phyloP scores from a whole-genome alignment of 2,329 filamentous ascomycete genomes.

The Xenoacremonium recifei region DNA sequence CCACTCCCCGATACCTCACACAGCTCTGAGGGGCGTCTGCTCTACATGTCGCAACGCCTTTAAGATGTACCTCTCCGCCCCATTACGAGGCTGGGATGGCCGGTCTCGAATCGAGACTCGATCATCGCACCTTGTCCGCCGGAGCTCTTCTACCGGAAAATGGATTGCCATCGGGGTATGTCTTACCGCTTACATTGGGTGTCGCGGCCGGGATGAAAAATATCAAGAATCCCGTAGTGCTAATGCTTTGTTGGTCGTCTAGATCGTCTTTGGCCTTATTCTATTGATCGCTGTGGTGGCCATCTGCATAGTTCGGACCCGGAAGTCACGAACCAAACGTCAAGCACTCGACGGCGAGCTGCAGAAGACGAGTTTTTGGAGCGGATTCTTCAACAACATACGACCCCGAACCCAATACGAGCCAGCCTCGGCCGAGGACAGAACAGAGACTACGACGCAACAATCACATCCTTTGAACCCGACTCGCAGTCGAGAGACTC shows the following conservation, averaged over 20 bases:
- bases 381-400: constrained; percentile 13
- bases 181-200: too few species aligned
- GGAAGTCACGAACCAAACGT: constrained; percentile 15
- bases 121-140: constrained; percentile 5
- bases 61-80: constrained; percentile 22
- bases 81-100: constrained; percentile 19
- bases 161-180: constrained; percentile 23
- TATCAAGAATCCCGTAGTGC: too few species aligned
- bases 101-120: constrained; percentile 8
- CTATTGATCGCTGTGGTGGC: too few species aligned
- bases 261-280: too few species aligned
- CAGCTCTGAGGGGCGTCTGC: constrained; percentile 3
- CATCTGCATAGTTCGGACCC: constrained; percentile 15
- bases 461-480: constrained; percentile 26
- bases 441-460: constrained; percentile 12
- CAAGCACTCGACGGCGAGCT: constrained; percentile 1
- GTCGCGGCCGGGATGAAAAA: too few species aligned
- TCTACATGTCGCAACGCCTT: constrained; percentile 15
- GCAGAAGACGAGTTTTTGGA: constrained; percentile 21
- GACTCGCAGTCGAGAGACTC: constrained; percentile 9
- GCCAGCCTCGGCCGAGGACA: constrained; percentile 30
- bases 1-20: not conserved
- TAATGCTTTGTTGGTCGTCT: too few species aligned
- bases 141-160: constrained; percentile 12
- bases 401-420: constrained; percentile 24